A percentile compares a stretch with the other conserved stretches of the same genome.
Evolutionary conservation across 192 early-diverging fungal species (phyloP).

Genomic region (Chytriomyces sp.): DNA sequence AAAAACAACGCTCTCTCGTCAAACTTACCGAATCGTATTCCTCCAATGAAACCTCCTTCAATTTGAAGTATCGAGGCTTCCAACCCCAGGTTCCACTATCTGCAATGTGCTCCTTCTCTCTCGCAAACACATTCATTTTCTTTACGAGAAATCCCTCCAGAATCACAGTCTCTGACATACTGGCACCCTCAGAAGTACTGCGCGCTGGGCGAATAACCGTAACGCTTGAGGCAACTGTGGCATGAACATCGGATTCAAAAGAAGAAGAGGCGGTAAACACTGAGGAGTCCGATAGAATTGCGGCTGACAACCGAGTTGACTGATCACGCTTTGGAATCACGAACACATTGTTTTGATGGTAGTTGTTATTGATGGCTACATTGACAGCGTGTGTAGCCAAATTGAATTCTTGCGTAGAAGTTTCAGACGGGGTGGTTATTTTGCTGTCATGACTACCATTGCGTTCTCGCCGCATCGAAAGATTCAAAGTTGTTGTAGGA

Average conservation of each 20-base stretch:
- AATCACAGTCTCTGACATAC: background rate
- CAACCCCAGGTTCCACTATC: constrained; percentile 64
- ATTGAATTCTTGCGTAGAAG: no score
- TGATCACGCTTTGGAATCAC: constrained; percentile 20
- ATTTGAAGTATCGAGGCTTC: constrained; percentile 84
- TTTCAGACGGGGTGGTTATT: background rate
- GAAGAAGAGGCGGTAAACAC: background rate
- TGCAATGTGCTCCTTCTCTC: background rate
- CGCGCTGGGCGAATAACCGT: background rate
- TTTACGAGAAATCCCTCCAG: constrained; percentile 29
- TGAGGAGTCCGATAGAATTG: background rate
- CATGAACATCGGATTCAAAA: background rate
- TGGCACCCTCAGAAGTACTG: background rate
- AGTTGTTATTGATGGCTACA: no score
- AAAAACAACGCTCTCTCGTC: no score
- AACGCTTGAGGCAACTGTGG: background rate
- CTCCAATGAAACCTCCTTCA: constrained; percentile 55
- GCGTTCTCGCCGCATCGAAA: no score
- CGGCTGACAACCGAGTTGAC: background rate
- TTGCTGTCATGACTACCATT: background rate
- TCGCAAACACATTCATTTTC: constrained; percentile 22
- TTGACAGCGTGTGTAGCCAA: no score
- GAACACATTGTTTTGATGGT: background rate
- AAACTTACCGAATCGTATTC: constrained; percentile 71
- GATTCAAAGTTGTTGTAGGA: background rate